phyloP scores from a whole-genome alignment of 192 early-diverging fungal species.

The Podila horticola region DNA sequence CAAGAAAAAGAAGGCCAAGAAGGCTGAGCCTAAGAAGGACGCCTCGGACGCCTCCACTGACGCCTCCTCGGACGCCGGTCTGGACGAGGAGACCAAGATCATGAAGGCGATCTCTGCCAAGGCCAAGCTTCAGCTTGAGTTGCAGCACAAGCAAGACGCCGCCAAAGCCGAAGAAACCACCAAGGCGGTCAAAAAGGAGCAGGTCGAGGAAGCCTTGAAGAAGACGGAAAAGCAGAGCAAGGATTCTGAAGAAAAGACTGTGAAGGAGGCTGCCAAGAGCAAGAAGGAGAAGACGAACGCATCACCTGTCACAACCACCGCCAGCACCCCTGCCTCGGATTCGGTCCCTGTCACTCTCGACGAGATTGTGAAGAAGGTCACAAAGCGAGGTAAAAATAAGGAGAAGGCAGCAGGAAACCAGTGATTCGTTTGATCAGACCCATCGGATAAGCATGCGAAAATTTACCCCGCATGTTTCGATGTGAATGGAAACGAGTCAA shows the following conservation, averaged over 20 bases:
- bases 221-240: not conserved
- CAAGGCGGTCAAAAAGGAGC: not conserved
- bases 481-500: too few relatives aligned
- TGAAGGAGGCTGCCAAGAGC: not conserved
- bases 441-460: too few relatives aligned
- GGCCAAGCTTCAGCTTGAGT: not conserved
- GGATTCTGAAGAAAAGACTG: not conserved
- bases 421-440: too few relatives aligned
- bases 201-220: not conserved
- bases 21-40: not conserved
- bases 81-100: slow-evolving; percentile 5
- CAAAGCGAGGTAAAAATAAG: slow-evolving; percentile 4
- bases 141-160: too few relatives aligned
- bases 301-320: not conserved
- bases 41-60: too few relatives aligned
- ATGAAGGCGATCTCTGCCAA: slow-evolving; percentile 20
- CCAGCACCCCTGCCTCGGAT: not conserved
- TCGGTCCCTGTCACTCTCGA: not conserved
- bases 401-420: too few relatives aligned
- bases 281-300: not conserved
- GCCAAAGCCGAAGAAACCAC: slow-evolving; percentile 7
- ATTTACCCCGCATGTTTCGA: too few relatives aligned
- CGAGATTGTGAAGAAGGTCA: not conserved
- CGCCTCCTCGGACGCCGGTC: too few relatives aligned
- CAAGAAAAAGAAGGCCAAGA: slow-evolving; percentile 1